Evolutionary conservation across 352 stramenopile genomes (phyloP), one percentile per base, ranked within the genome.

Genomic region (Pythium sp.): DNA sequence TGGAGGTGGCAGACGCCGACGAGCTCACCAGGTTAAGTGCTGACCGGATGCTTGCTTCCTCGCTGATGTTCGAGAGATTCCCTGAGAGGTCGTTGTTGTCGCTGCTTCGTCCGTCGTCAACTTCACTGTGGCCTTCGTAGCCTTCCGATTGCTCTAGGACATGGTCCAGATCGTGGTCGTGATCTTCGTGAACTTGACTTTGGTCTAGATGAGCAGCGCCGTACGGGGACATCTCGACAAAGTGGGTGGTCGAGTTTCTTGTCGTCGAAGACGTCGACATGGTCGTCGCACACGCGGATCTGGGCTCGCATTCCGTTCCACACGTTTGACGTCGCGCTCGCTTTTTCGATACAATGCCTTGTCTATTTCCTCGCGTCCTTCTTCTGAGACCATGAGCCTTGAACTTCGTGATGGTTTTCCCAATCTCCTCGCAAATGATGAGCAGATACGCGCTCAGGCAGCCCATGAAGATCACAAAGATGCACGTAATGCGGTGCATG

Each of bases 391-490:
- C 26, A 9, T 18, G 28, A n/a, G 0, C 14, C 18, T 24, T 59
- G 6, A 59, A 15, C 2, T 38, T 41, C 2, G 28, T 6, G 28
- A 24, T 41, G 6, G 26, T 18, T 18, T 59, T 59, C 12, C 11
- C 38, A 3, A 68, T 8, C 28, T 79, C 72, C n/a, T 64, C 47
- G 8, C 69, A 30, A 1, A 71, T 18, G 14, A 70, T 61, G 18
- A 76, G 32, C 2, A 68, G 2, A 18, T 55, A 62, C 2, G 67
- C 65, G 18, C 64, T 62, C 36, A 67, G 54, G 24, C 63, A 68
- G 26, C 62, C 41, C 0, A 47, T 34, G 9, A 79, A 30, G 9
- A 74, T 54, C 11, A 69, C 24, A 5, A 63, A 3, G 9, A 60
- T 54, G 28, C 74, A 68, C 18, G 60, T 51, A 26, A 72, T 26